Conservation (phyloP, 805 yeast species). For the Kodamaea kakaduensis region DNA sequence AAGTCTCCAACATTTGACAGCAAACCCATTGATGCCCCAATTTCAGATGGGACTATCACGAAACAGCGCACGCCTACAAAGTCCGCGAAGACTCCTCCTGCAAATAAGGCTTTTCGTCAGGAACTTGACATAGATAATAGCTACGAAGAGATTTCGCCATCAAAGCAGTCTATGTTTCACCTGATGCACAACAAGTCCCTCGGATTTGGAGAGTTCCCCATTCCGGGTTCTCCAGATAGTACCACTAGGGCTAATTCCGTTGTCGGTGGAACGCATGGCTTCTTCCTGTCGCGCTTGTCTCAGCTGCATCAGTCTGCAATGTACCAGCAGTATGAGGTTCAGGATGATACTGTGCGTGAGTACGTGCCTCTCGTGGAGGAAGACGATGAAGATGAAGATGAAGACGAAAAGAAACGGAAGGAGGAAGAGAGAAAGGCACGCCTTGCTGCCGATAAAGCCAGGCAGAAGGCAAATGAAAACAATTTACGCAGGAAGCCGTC, state of each 20-base stretch:
- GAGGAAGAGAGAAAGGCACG: slow-evolving; percentile 16
- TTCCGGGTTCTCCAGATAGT: slow-evolving; percentile 43
- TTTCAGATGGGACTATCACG: background rate
- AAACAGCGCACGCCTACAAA: background rate
- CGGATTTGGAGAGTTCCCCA: slow-evolving; percentile 38
- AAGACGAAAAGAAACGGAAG: slow-evolving; percentile 17
- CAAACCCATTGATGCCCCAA: background rate
- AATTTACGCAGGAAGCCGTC: slow-evolving; percentile 12
- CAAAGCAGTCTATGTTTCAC: slow-evolving; percentile 20
- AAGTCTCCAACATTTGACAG: background rate
- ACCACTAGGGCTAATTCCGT: slow-evolving; percentile 45
- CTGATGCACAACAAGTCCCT: slow-evolving; percentile 24
- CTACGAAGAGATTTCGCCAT: slow-evolving; percentile 1
- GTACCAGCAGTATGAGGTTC: slow-evolving; percentile 43
- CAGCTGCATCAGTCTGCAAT: slow-evolving; percentile 42
- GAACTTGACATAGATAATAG: slow-evolving; percentile 7
- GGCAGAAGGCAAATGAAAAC: slow-evolving; percentile 12
- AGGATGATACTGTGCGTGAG: slow-evolving; percentile 42
- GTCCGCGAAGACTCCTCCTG: no score
- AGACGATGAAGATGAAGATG: slow-evolving; percentile 46
- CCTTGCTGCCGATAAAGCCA: slow-evolving; percentile 36
- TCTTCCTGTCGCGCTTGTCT: slow-evolving; percentile 38
- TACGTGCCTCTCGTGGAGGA: slow-evolving; percentile 41
- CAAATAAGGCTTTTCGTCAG: slow-evolving; percentile 3
- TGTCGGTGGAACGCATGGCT: slow-evolving; percentile 30